Evolutionary conservation across 2,329 filamentous ascomycete genomes (phyloP).

Genomic region (Aspergillus sp.): DNA sequence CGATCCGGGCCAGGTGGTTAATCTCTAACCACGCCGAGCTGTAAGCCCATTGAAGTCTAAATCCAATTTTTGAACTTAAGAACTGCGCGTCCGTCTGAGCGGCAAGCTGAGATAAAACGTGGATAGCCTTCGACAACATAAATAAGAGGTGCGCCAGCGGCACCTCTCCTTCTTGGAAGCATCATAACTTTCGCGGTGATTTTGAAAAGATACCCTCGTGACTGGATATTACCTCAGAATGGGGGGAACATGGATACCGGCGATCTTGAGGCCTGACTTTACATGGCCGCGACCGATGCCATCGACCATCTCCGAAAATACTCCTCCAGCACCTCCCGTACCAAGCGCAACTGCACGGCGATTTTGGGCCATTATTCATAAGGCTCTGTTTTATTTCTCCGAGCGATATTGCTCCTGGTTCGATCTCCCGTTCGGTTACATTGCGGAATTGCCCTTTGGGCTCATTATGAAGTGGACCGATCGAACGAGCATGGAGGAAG

Average conservation of each 20-base stretch:
- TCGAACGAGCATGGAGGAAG: constrained; percentile 27
- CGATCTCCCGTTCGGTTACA: constrained; percentile 15
- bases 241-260: constrained; percentile 7
- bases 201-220: too few species aligned
- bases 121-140: too few species aligned
- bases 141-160: too few species aligned
- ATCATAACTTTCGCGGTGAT: too few species aligned
- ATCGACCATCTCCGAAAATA: constrained; percentile 10
- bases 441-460: constrained; percentile 30
- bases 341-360: constrained; percentile 10
- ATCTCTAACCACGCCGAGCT: too few species aligned
- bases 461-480: constrained; percentile 32
- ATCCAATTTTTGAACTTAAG: too few species aligned
- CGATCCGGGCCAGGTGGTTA: too few species aligned
- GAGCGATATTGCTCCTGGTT: constrained; percentile 22
- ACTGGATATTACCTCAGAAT: too few species aligned
- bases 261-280: constrained; percentile 16
- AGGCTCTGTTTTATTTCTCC: constrained; percentile 19
- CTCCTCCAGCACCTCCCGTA: constrained; percentile 14
- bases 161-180: too few species aligned
- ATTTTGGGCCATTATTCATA: constrained; percentile 23
- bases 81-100: too few species aligned
- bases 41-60: too few species aligned
- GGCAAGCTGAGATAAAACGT: too few species aligned
- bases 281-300: constrained; percentile 17